Base-by-base conservation (phyloP, 208 protist species). In the Crithidia bombi region DNA sequence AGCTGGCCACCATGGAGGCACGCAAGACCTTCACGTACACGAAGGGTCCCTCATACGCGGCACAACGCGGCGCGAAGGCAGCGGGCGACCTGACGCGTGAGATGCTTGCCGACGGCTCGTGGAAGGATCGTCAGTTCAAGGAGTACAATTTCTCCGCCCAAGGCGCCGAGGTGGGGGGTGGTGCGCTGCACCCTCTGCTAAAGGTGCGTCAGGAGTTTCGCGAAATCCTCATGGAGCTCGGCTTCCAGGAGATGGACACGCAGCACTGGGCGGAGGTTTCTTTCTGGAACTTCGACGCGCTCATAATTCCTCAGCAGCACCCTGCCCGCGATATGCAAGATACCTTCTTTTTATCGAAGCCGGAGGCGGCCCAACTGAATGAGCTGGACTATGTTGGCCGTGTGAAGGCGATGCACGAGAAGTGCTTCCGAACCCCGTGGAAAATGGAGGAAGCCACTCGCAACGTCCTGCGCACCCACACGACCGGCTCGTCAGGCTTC, bases 211-310 rank as follows among this genome's bases (percentile, higher is more conserved):
- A 90, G 70, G 93, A 99, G 84, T 99, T 99, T 90, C 93, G 99
- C 30, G 87, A 99, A 70, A 99, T 99, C 49, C 99, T 99, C 75
- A 89, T 99, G 65, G 98, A 99, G 78, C 83, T 98, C n/a, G 98
- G 97, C 36, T 99, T 99, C 86, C 87, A 98, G 72, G 99, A 99
- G 91, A 99, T 99, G 99, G 83, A 94, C 41, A 99, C 99, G 28
- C 94, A 98, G 72, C 91, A 97, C 56, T 99, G 94, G 85, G 98
- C 99, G 28, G 99, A 99, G 85, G 96, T 83, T 47, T 99, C 97
- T 25, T 99, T 99, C 89, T 99, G 99, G 99, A 99, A 99, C 93
- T 99, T 99, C 80, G 99, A 99, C 85, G 85, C 99, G 9, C 95
- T 99, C 47, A 99, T 99, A 79, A 98, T 99, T 85, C 98, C 99